Evolutionary conservation across 306 rosid species (phyloP), one percentile per base, ranked within the genome.

Genomic region (Geum urbanum): DNA sequence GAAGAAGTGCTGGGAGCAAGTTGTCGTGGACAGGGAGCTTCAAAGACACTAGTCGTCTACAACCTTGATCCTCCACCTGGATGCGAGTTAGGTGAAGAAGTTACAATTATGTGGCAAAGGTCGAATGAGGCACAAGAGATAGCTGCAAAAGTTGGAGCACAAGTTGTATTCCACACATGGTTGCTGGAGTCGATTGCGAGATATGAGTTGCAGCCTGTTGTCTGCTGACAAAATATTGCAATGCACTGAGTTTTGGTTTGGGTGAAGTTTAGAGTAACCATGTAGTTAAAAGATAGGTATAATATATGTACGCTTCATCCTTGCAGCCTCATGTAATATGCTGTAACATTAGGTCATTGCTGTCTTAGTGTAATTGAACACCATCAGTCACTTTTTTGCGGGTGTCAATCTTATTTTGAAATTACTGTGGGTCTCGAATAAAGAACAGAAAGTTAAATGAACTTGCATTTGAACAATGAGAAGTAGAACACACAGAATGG

Each of bases 121-220:
- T 60, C 88, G 58, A 91, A 69, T 7, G 96, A 89, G 62, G 97
- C 96, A 35, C 86, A 82, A 75, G 97, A 85, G 77, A 44, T 89
- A 77, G 96, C 97, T 61, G 72, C 76, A 4, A 63, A 56, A 52
- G 77, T 86, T 18, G 86, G 84, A 62, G 77, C 81, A 32, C 86
- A 80, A 75, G 86, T 88, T 12, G 74, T 89, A 61, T 97, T 90
- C 64, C 95, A 91, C 71, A 87, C 99, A 0, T 87, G 97, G 97
- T 81, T 91, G 71, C 73, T 95, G 80, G 96, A 95, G 73, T 95
- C 99, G 35, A 84, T 89, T 83, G 91, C 99, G 41, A 84, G 84
- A 22, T 76, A 81, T 59, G 77, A 84, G 68, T 78, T 95, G 86
- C 89, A 86, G 83, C 79, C 85, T 74, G 71, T 85, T 70, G 66